A percentile compares a stretch with the other conserved stretches of the same genome.
Conservation (phyloP, 2,329 filamentous ascomycete species). For the Fusarium graminum region DNA sequence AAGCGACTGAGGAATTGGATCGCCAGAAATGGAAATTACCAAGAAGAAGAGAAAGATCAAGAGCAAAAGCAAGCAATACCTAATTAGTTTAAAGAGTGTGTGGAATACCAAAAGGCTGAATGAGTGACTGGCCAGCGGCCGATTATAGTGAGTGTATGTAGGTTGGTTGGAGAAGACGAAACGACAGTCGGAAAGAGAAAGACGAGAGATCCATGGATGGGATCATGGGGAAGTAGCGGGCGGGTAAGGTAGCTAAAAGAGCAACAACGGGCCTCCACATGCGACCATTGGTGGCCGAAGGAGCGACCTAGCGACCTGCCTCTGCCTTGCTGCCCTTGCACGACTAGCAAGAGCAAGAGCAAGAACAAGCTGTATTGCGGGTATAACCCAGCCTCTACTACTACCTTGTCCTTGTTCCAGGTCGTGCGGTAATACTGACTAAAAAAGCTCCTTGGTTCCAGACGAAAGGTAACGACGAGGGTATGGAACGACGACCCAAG, state of each 20-base stretch:
- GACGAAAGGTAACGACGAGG: constrained; percentile 23
- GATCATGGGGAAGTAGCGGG: constrained; percentile 45
- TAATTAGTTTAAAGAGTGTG: constrained; percentile 43
- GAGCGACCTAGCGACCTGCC: constrained; percentile 40
- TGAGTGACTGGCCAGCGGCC: constrained; percentile 48
- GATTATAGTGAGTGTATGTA: constrained; percentile 49
- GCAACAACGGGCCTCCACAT: constrained; percentile 43
- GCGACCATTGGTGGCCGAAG: constrained; percentile 43
- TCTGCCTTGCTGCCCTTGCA: neutral
- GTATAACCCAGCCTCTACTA: constrained; percentile 25
- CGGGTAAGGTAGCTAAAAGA: constrained; percentile 46
- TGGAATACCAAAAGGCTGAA: constrained; percentile 43
- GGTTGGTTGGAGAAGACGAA: constrained; percentile 43
- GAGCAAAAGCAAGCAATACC: constrained; percentile 28
- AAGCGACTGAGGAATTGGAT: constrained; percentile 21
- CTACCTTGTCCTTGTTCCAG: constrained; percentile 14
- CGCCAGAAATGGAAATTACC: constrained; percentile 29
- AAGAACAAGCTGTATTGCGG: constrained; percentile 36
- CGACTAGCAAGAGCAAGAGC: constrained; percentile 8
- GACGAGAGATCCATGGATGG: constrained; percentile 33
- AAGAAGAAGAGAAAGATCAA: constrained; percentile 36
- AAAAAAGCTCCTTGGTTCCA: constrained; percentile 15
- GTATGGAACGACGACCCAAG: constrained; percentile 35
- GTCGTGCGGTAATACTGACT: constrained; percentile 23
- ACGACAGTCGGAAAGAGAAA: constrained; percentile 41